phyloP scores from a whole-genome alignment of 2,329 filamentous ascomycete genomes.

The Clarireedia homoeocarpa region DNA sequence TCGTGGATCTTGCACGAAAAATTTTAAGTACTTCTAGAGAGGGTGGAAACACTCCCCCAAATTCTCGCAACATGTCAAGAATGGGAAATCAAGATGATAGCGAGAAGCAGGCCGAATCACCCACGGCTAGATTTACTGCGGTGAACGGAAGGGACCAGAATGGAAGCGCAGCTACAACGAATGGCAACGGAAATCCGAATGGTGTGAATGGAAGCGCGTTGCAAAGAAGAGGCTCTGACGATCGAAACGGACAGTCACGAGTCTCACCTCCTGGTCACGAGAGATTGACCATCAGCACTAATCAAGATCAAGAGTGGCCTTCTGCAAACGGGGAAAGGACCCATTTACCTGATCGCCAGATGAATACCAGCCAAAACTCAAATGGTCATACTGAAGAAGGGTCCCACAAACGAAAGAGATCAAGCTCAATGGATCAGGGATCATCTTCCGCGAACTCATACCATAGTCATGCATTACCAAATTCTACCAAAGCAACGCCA shows the following conservation, averaged over 20 bases:
- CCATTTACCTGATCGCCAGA: constrained; percentile 9
- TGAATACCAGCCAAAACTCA: constrained; percentile 16
- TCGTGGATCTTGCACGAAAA: constrained; percentile 20
- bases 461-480: constrained; percentile 30
- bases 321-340: constrained; percentile 22
- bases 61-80: not conserved
- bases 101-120: constrained; percentile 20
- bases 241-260: constrained; percentile 26
- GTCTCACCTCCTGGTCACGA: constrained; percentile 28
- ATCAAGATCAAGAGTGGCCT: constrained; percentile 27
- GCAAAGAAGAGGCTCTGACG: constrained; percentile 25
- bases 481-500: constrained; percentile 29
- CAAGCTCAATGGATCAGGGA: constrained; percentile 47
- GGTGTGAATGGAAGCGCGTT: constrained; percentile 16
- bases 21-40: constrained; percentile 14
- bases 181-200: constrained; percentile 5
- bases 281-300: constrained; percentile 27
- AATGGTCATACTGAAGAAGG: constrained; percentile 30
- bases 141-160: constrained; percentile 27
- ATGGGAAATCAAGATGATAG: constrained; percentile 18
- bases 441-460: constrained; percentile 30
- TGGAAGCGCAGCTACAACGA: not conserved
- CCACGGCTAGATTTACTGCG: constrained; percentile 29
- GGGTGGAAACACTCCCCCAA: not conserved
- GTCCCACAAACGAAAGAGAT: constrained; percentile 62